These are phyloP conservation scores for Eimeria brunetti DNA, from an alignment of 169 alveolate genomes.

Conservation along the genomic window DNA sequence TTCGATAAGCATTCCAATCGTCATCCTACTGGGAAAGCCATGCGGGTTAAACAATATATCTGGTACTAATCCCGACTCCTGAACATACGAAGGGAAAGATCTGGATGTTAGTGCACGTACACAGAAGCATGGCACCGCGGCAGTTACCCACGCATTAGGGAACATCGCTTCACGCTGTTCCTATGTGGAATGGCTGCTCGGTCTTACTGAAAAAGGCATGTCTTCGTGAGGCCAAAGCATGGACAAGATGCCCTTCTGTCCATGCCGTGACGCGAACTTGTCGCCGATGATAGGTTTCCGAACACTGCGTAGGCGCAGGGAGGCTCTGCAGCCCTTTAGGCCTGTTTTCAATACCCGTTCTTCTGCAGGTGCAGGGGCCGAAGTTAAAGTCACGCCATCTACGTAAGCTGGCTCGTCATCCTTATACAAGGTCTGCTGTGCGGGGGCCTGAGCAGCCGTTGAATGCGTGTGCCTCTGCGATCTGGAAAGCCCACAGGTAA, in stretches of 20 bases:
- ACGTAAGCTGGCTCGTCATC: slow-evolving; percentile 87
- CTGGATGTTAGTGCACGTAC: not conserved
- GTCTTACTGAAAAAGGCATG: slow-evolving; percentile 94
- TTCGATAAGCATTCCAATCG: slow-evolving; percentile 99
- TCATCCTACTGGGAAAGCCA: slow-evolving; percentile 99
- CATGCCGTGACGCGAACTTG: slow-evolving; percentile 99
- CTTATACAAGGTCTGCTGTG: slow-evolving; percentile 81
- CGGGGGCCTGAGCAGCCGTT: slow-evolving; percentile 62
- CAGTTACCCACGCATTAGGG: not conserved
- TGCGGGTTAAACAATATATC: slow-evolving; percentile 99
- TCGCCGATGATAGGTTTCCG: slow-evolving; percentile 99
- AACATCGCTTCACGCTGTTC: not conserved
- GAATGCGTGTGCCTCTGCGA: slow-evolving; percentile 65
- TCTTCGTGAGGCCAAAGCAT: slow-evolving; percentile 94
- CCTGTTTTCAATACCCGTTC: slow-evolving; percentile 53
- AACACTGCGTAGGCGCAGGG: slow-evolving; percentile 80
- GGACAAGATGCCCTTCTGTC: slow-evolving; percentile 99
- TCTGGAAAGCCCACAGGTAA: not conserved
- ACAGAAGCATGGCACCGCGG: not conserved
- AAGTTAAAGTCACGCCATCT: slow-evolving; percentile 83
- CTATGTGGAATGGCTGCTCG: not conserved
- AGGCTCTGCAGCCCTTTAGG: slow-evolving; percentile 73
- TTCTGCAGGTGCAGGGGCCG: slow-evolving; percentile 71
- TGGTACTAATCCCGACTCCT: slow-evolving; percentile 99
- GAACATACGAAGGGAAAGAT: not conserved